Conservation (phyloP, 495 filamentous ascomycete species). For the Annulohypoxylon maeteangense region DNA sequence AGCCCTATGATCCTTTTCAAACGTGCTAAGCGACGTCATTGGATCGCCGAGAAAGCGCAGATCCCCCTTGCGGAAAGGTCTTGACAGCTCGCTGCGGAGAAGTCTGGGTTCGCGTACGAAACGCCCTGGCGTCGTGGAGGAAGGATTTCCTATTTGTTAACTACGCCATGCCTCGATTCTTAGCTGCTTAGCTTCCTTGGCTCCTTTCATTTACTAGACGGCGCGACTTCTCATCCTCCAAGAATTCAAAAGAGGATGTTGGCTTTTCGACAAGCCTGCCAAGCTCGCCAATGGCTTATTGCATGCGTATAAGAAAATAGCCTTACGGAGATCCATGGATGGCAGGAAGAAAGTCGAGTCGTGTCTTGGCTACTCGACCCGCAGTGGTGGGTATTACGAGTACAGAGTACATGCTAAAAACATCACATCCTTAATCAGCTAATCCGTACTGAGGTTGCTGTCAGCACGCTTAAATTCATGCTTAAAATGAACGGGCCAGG, state of each 20-base stretch:
- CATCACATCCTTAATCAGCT: slow-evolving; percentile 14
- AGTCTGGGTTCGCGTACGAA: slow-evolving; percentile 8
- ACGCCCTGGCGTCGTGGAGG: slow-evolving; percentile 4
- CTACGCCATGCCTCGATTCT: not conserved
- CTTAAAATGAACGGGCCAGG: slow-evolving; percentile 53
- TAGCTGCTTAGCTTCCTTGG: not conserved
- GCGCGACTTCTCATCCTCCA: not conserved
- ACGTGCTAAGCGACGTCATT: slow-evolving; percentile 30
- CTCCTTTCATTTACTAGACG: not conserved
- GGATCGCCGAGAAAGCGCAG: slow-evolving; percentile 28
- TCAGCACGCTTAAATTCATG: slow-evolving; percentile 59
- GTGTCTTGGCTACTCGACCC: slow-evolving; percentile 30
- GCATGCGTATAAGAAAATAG: slow-evolving; percentile 16
- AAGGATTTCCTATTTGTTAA: slow-evolving; percentile 19
- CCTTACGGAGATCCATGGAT: not conserved
- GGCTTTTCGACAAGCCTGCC: slow-evolving; percentile 16
- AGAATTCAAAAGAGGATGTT: not conserved
- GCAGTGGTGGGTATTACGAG: slow-evolving; percentile 20
- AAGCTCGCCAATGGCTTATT: slow-evolving; percentile 20
- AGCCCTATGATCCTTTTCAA: slow-evolving; percentile 26
- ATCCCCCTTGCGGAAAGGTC: slow-evolving; percentile 21
- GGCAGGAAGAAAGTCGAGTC: slow-evolving; percentile 12
- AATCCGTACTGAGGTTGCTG: slow-evolving; percentile 5
- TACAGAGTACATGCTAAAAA: slow-evolving; percentile 19
- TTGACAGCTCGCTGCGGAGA: slow-evolving; percentile 20